Conservation (phyloP, 2,329 filamentous ascomycete genomes). For the Ceratocystis colombiana region DNA sequence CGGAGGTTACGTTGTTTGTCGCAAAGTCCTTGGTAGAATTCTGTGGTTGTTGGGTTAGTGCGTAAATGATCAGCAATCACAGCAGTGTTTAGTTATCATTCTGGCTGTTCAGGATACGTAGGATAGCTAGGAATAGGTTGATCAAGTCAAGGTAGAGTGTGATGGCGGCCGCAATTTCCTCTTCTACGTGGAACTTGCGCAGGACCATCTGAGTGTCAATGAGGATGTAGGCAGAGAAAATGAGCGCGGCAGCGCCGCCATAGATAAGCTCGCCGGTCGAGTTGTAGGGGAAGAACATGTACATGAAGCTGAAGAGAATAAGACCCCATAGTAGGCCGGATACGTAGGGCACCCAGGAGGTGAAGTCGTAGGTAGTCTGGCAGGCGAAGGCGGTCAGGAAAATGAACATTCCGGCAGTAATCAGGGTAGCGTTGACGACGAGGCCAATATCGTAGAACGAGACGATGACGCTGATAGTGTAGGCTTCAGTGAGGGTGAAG, state of each 20-base stretch:
- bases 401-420: slow-evolving; percentile 76
- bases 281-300: slow-evolving; percentile 74
- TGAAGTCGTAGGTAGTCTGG: slow-evolving; percentile 98
- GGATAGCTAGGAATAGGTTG: slow-evolving; percentile 91
- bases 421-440: slow-evolving; percentile 79
- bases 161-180: slow-evolving; percentile 92
- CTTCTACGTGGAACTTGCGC: slow-evolving; percentile 92
- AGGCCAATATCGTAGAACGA: slow-evolving; percentile 77
- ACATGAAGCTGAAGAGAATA: slow-evolving; percentile 87
- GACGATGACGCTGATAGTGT: slow-evolving; percentile 83
- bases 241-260: slow-evolving; percentile 66
- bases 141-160: slow-evolving; percentile 92
- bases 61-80: not conserved
- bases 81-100: slow-evolving; percentile 62
- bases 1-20: too few relatives aligned
- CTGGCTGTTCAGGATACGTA: slow-evolving; percentile 93
- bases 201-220: slow-evolving; percentile 94
- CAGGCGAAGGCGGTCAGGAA: slow-evolving; percentile 80
- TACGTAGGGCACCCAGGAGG: slow-evolving; percentile 89
- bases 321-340: slow-evolving; percentile 84
- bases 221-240: slow-evolving; percentile 91
- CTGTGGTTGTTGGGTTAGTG: too few relatives aligned
- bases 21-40: too few relatives aligned
- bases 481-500: slow-evolving; percentile 88
- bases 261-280: slow-evolving; percentile 79